phyloP scores from a whole-genome alignment of 2,329 filamentous ascomycete species.

The Tolypocladium sp. region DNA sequence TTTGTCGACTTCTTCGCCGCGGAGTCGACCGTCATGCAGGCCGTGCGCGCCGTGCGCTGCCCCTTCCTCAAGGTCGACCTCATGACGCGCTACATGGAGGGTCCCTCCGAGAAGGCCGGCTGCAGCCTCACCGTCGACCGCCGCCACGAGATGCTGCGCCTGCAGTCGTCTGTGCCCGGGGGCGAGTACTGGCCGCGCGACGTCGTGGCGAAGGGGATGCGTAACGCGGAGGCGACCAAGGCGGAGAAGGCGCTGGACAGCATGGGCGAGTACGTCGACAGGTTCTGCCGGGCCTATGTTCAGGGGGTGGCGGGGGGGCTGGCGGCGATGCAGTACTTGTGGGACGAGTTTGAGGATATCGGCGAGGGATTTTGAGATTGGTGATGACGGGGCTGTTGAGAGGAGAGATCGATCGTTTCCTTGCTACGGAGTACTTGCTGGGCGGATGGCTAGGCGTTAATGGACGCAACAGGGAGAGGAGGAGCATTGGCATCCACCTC shows the following conservation, averaged over 20 bases:
- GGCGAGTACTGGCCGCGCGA: constrained; percentile 12
- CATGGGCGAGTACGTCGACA: constrained; percentile 1
- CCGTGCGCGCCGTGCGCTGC: constrained; percentile 22
- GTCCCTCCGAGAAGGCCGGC: neutral
- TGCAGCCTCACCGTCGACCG: constrained; percentile 9
- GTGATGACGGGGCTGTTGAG: neutral
- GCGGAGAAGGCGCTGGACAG: neutral
- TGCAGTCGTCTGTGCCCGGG: neutral
- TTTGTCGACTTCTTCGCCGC: constrained; percentile 26
- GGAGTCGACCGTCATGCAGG: constrained; percentile 16
- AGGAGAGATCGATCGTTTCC: neutral
- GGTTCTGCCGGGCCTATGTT: constrained; percentile 3
- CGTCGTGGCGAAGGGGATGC: constrained; percentile 4
- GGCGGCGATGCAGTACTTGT: neutral
- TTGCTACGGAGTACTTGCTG: neutral
- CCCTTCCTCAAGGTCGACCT: constrained; percentile 26
- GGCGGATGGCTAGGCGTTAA: neutral
- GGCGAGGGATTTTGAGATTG: neutral
- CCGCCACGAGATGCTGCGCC: neutral
- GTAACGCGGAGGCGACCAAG: neutral
- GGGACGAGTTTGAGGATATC: neutral
- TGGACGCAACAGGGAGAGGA: neutral
- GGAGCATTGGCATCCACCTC: neutral
- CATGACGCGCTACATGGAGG: constrained; percentile 9
- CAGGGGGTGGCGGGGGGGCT: neutral